These are phyloP conservation scores for Camillea tinctor DNA, from an alignment of 2,329 filamentous ascomycete species.

Conservation along the genomic window DNA sequence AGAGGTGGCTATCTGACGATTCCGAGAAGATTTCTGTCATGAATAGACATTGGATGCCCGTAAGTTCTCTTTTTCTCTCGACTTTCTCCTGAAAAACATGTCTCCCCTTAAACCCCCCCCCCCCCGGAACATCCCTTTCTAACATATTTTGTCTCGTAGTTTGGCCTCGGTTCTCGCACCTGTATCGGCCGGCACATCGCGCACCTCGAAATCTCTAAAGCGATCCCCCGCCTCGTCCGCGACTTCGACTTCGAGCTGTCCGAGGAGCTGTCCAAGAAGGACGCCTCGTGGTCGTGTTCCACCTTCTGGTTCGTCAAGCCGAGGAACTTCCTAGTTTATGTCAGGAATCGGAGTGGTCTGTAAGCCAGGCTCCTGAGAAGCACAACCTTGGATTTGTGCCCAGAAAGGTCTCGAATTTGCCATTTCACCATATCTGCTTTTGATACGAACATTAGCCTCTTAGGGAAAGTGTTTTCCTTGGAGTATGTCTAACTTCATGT, in stretches of 20 bases:
- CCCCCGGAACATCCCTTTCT: neutral
- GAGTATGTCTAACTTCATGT: too few relatives aligned
- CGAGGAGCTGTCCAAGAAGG: neutral
- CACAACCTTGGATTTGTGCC: too few relatives aligned
- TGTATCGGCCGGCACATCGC: slow-evolving; percentile 46
- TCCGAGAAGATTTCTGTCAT: slow-evolving; percentile 27
- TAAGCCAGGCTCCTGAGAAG: too few relatives aligned
- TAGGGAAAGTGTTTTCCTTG: too few relatives aligned
- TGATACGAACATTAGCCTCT: too few relatives aligned
- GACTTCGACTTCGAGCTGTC: slow-evolving; percentile 35
- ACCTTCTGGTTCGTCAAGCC: slow-evolving; percentile 47
- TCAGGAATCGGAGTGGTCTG: too few relatives aligned
- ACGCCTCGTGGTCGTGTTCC: slow-evolving; percentile 31
- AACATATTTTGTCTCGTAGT: slow-evolving; percentile 23
- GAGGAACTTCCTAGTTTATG: slow-evolving; percentile 29
- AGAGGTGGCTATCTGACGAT: slow-evolving; percentile 39
- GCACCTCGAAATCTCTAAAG: slow-evolving; percentile 42
- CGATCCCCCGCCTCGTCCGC: slow-evolving; percentile 38
- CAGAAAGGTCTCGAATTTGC: too few relatives aligned
- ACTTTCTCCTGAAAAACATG: too few relatives aligned
- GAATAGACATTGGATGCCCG: slow-evolving; percentile 20
- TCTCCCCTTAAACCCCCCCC: too few relatives aligned
- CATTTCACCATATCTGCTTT: too few relatives aligned
- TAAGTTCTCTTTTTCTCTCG: neutral
- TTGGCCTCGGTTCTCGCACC: slow-evolving; percentile 41